These are phyloP conservation scores for Colletotrichum cuscutae DNA, from an alignment of 2,329 filamentous ascomycete species.

Conservation along the genomic window DNA sequence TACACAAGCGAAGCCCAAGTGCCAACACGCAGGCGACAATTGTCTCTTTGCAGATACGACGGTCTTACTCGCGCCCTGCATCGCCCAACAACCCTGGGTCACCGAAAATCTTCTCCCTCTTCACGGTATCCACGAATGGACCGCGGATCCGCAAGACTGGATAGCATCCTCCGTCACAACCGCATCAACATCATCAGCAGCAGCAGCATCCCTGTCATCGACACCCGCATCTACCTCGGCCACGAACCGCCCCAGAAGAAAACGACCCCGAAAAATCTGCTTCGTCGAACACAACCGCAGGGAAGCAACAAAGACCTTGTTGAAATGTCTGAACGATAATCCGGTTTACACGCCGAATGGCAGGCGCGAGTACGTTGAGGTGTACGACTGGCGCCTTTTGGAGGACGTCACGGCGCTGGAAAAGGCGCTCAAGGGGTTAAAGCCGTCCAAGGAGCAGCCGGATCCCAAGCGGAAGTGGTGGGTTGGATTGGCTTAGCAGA, in stretches of 20 bases:
- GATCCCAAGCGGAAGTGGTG: constrained; percentile 58
- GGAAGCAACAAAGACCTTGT: constrained; percentile 45
- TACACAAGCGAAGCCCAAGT: background rate
- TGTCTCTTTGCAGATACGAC: constrained; percentile 51
- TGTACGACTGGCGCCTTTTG: constrained; percentile 60
- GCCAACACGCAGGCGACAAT: constrained; percentile 40
- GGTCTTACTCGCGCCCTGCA: constrained; percentile 55
- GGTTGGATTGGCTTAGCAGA: constrained; percentile 51
- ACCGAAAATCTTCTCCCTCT: constrained; percentile 49
- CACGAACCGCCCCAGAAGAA: background rate
- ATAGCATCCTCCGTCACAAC: constrained; percentile 3
- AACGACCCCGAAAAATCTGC: constrained; percentile 32
- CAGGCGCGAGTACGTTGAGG: constrained; percentile 49
- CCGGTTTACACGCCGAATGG: constrained; percentile 42
- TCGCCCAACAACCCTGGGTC: constrained; percentile 49
- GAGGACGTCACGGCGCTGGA: constrained; percentile 53
- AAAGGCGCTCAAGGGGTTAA: constrained; percentile 36
- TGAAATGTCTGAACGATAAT: constrained; percentile 44
- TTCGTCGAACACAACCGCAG: constrained; percentile 50
- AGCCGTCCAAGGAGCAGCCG: background rate
- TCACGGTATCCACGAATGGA: constrained; percentile 53
- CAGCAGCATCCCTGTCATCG: background rate
- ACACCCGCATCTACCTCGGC: background rate
- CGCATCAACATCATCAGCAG: background rate
- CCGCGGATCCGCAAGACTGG: constrained; percentile 50